These are phyloP conservation scores for Leccinum broughii DNA, from an alignment of 768 basidiomycete genomes.

Conservation along the genomic window DNA sequence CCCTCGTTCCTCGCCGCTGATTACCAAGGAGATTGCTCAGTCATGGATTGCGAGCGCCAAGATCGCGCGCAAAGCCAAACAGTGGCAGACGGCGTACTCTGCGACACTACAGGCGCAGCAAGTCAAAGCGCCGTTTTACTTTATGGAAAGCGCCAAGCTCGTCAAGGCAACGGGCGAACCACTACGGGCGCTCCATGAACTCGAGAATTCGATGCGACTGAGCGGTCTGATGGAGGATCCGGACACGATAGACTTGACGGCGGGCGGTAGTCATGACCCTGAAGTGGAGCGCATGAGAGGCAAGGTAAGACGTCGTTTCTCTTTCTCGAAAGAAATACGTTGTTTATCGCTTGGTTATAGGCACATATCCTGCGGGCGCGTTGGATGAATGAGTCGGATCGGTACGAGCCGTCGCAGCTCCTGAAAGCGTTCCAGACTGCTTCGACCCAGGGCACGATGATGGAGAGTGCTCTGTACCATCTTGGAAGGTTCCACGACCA, in stretches of 20 bases:
- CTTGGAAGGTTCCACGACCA: slow-evolving; percentile 88
- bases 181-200: slow-evolving; percentile 80
- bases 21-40: slow-evolving; percentile 66
- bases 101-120: slow-evolving; percentile 90
- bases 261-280: slow-evolving; percentile 45
- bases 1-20: slow-evolving; percentile 33
- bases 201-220: slow-evolving; percentile 70
- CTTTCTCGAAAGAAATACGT: background rate
- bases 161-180: slow-evolving; percentile 77
- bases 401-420: slow-evolving; percentile 69
- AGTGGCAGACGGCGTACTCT: slow-evolving; percentile 96
- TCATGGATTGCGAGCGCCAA: slow-evolving; percentile 95
- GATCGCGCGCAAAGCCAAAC: slow-evolving; percentile 92
- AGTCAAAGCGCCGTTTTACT: slow-evolving; percentile 67
- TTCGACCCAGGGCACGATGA: slow-evolving; percentile 52
- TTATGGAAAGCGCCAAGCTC: slow-evolving; percentile 90
- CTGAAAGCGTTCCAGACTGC: slow-evolving; percentile 57
- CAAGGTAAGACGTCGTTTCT: slow-evolving; percentile 51
- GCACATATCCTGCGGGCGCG: slow-evolving; percentile 79
- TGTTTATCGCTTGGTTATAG: slow-evolving; percentile 37
- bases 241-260: slow-evolving; percentile 57
- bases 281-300: slow-evolving; percentile 58
- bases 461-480: slow-evolving; percentile 84
- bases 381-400: slow-evolving; percentile 90
- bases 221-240: slow-evolving; percentile 47